Conservation (phyloP, 345 rosid genomes). For the Citrus maxima region DNA sequence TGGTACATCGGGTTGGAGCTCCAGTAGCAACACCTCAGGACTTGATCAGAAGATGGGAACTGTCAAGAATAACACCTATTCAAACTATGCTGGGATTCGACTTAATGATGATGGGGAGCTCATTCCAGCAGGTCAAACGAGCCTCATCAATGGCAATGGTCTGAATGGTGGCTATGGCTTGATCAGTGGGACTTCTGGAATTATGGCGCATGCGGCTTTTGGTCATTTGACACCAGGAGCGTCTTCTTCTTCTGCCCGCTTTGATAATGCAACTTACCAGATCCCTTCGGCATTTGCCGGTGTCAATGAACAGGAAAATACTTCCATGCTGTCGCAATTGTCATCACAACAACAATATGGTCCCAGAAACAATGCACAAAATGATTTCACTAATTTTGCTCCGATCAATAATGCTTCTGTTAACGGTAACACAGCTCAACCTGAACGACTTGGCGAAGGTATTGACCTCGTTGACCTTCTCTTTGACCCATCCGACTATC, state of each 20-base stretch:
- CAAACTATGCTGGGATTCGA: slow-evolving; percentile 13
- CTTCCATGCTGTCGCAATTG: background rate
- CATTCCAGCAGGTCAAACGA: background rate
- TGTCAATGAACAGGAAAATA: slow-evolving; percentile 5
- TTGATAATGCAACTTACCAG: no score
- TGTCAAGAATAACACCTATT: background rate
- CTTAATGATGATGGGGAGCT: slow-evolving; percentile 11
- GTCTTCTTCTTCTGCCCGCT: background rate
- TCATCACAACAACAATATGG: slow-evolving; percentile 4
- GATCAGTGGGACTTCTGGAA: slow-evolving; percentile 5
- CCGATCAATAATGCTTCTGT: background rate
- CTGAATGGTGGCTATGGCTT: background rate
- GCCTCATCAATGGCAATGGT: background rate
- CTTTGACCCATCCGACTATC: background rate
- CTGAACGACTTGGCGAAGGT: background rate
- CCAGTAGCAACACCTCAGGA: background rate
- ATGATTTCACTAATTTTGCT: background rate
- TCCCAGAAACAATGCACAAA: slow-evolving; percentile 6
- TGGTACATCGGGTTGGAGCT: background rate
- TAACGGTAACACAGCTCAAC: background rate
- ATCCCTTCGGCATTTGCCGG: background rate
- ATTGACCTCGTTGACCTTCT: background rate
- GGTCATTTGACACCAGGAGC: slow-evolving; percentile 2
- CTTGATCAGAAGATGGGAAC: background rate
- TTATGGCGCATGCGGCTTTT: background rate